Conservation (phyloP, 1,139 yeast species). For the Diutina ranongensis region DNA sequence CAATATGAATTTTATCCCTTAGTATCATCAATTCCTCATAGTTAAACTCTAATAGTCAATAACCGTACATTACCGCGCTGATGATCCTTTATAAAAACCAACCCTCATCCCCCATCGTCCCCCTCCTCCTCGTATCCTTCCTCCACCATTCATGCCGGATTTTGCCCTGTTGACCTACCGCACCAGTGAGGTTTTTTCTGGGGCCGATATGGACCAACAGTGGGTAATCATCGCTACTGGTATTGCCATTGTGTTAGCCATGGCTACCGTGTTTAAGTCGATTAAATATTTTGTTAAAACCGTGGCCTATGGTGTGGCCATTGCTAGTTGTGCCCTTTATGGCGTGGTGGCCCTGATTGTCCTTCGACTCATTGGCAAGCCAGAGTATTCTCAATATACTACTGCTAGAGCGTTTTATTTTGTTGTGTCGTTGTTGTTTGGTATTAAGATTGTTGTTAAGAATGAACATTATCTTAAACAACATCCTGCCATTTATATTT, state of each 20-base stretch:
- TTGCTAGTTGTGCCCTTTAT: slow-evolving; percentile 53
- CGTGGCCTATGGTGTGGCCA: slow-evolving; percentile 36
- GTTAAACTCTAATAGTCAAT: no score
- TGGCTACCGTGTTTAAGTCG: neutral
- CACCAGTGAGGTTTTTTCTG: neutral
- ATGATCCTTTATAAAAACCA: neutral
- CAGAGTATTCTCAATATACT: slow-evolving; percentile 76
- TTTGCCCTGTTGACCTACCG: neutral
- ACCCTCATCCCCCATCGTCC: no score
- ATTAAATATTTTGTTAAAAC: slow-evolving; percentile 48
- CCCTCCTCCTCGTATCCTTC: no score
- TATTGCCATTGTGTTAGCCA: neutral
- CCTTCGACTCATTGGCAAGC: slow-evolving; percentile 59
- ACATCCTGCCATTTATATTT: slow-evolving; percentile 72
- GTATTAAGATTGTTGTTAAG: slow-evolving; percentile 57
- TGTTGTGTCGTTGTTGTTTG: slow-evolving; percentile 47
- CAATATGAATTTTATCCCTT: no score
- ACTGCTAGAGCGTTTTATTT: slow-evolving; percentile 76
- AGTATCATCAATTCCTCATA: no score
- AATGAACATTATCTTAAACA: slow-evolving; percentile 41
- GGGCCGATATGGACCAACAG: neutral
- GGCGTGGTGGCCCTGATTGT: slow-evolving; percentile 70
- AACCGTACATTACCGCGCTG: neutral
- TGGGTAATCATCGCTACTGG: neutral
- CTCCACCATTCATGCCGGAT: neutral